phyloP scores from a whole-genome alignment of 768 basidiomycete species.

The Suillus hirtellus region DNA sequence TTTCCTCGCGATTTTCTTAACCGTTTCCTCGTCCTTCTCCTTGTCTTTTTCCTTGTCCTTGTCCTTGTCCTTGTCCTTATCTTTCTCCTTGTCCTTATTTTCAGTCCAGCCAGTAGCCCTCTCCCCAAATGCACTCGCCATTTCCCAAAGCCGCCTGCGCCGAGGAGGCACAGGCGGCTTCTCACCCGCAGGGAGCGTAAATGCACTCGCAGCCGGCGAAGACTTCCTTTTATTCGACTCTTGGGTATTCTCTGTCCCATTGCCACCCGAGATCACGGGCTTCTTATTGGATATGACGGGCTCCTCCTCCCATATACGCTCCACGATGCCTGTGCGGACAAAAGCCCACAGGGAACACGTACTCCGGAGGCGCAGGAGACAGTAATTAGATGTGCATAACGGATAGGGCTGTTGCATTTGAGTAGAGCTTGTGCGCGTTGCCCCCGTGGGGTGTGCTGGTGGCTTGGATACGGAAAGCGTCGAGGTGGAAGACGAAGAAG shows the following conservation, averaged over 20 bases:
- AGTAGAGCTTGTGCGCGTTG: slow-evolving; percentile 38
- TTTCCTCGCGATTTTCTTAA: slow-evolving; percentile 12
- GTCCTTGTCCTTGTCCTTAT: slow-evolving; percentile 30
- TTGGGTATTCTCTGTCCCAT: slow-evolving; percentile 8
- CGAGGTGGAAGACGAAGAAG: slow-evolving; percentile 35
- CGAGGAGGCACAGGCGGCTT: slow-evolving; percentile 68
- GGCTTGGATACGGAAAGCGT: slow-evolving; percentile 26
- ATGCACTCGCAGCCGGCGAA: background rate
- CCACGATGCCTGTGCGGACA: slow-evolving; percentile 77
- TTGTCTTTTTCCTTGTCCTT: background rate
- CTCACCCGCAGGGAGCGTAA: slow-evolving; percentile 19
- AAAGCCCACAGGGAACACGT: slow-evolving; percentile 94
- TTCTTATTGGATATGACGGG: slow-evolving; percentile 35
- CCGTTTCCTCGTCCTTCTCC: slow-evolving; percentile 37
- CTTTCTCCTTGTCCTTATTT: slow-evolving; percentile 31
- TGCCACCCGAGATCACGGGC: slow-evolving; percentile 18
- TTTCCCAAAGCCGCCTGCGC: slow-evolving; percentile 64
- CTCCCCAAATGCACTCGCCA: slow-evolving; percentile 63
- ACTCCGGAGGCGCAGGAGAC: slow-evolving; percentile 74
- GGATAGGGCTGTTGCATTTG: slow-evolving; percentile 50
- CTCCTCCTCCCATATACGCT: slow-evolving; percentile 89
- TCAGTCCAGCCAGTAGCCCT: slow-evolving; percentile 57
- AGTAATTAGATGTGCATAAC: slow-evolving; percentile 84
- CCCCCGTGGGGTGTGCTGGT: slow-evolving; percentile 37
- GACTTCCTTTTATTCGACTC: background rate